Evolutionary conservation across 768 basidiomycete genomes (phyloP), one percentile per base, ranked within the genome.

Genomic region (Suillus placidus): DNA sequence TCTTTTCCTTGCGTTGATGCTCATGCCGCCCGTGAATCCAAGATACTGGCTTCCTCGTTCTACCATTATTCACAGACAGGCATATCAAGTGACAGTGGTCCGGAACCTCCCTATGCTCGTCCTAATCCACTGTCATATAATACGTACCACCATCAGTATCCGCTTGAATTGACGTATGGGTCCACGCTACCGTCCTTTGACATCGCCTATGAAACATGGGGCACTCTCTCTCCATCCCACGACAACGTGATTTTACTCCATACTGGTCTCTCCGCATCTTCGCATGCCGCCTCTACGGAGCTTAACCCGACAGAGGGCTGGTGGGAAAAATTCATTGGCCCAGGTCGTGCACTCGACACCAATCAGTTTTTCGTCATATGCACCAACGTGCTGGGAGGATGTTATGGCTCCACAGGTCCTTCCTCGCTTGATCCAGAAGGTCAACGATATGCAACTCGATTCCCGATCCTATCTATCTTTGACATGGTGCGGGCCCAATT

Each of bases 261-360:
- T 72, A 99, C 97, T 0, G 97, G 97, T 20, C 85, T 99, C 4
- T 96, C 94, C 13, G 97, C 96, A 0, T 96, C 94, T 1, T 97
- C 95, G 0, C 97, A 99, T 79, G 94, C 95, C 0, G 93, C 94
- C 3, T 89, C 92, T 26, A 95, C 95, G 0, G 72, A 82, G 4
- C 76, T 81, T 4, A 99, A 97, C 70, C 84, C 90, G 2, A 78
- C 91, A 0, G 88, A 91, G 10, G 97, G 97, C 5, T 99, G 97
- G 97, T 99, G 97, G 97, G 93, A 99, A 79, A 91, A 92, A 72
- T 99, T 99, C 79, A 95, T 99, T 69, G 97, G 97, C 0, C 95
- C 97, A 5, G 94, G 94, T 60, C 94, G 91, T 71, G 88, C 96
- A 12, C 82, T 99, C 49, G 97, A 99, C 81, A 99, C 97, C 7